Percentiles rank a stretch among this genome's conserved stretches.
Conservation (phyloP, 129 eudicot genomes). For the Saposhnikovia divaricata region DNA sequence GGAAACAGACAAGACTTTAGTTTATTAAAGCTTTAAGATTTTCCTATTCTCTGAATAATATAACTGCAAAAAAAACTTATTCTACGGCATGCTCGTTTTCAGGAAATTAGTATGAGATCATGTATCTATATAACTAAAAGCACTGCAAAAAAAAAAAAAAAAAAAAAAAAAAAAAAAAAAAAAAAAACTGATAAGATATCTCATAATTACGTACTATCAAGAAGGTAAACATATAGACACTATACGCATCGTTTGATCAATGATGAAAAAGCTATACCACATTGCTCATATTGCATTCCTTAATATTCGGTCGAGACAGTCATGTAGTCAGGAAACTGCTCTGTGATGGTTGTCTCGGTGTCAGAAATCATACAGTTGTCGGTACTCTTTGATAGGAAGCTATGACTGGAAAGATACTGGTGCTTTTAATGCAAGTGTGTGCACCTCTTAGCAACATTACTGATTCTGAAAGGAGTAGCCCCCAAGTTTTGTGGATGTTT, state of each 20-base stretch:
- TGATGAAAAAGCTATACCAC: conserved; percentile 5
- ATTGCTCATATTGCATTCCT: conserved; percentile 19
- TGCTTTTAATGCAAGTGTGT: conserved; percentile 11
- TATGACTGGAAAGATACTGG: conserved; percentile 26
- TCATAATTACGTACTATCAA: not conserved
- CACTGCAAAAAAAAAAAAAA: too few species aligned
- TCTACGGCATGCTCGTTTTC: too few species aligned
- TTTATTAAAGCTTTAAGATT: not conserved
- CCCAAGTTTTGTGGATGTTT: too few species aligned
- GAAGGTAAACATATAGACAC: not conserved
- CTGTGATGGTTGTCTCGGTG: conserved; percentile 1
- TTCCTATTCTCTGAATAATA: not conserved
- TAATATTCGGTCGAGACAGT: conserved; percentile 8
- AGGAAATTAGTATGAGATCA: not conserved
- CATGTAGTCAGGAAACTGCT: not conserved
- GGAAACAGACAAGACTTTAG: not conserved
- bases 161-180: too few species aligned
- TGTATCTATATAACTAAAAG: not conserved
- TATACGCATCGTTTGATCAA: not conserved
- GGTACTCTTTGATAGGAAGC: conserved; percentile 4
- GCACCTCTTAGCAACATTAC: too few species aligned
- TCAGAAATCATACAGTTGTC: not conserved
- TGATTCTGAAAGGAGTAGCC: too few species aligned
- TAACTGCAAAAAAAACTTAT: too few species aligned
- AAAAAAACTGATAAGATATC: not conserved